Percentiles rank a stretch among this genome's conserved stretches.
Evolutionary conservation across 805 yeast species (phyloP).

Genomic region (Candida maltosa): DNA sequence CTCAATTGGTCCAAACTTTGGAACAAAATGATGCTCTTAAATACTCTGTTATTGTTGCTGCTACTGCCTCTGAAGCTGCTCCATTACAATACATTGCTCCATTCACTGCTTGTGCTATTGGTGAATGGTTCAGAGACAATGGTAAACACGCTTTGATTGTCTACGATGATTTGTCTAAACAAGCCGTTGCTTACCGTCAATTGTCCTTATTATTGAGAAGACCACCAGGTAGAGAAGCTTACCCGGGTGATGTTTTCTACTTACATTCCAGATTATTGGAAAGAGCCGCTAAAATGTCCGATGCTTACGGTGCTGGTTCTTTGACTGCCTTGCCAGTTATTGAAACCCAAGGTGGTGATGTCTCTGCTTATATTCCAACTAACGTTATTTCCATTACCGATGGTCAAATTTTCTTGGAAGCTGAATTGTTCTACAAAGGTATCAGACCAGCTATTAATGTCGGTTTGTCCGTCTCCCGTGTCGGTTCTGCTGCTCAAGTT

Average conservation of each 20-base stretch:
- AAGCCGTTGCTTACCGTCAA: constrained; percentile 99
- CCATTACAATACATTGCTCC: constrained; percentile 99
- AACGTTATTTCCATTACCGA: constrained; percentile 96
- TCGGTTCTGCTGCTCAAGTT: constrained; percentile 99
- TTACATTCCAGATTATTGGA: constrained; percentile 91
- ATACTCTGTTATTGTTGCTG: constrained; percentile 97
- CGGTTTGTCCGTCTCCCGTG: constrained; percentile 99
- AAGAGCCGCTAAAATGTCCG: constrained; percentile 97
- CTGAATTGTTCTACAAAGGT: constrained; percentile 99
- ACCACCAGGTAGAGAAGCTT: constrained; percentile 96
- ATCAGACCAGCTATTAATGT: constrained; percentile 99
- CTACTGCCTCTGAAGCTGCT: constrained; percentile 99
- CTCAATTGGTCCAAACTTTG: constrained; percentile 98
- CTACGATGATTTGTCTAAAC: constrained; percentile 98
- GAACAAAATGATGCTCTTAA: constrained; percentile 98
- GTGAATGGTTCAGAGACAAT: constrained; percentile 99
- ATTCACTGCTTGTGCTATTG: constrained; percentile 98
- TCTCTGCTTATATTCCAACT: constrained; percentile 96
- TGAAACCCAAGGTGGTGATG: constrained; percentile 99
- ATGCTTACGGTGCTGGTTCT: constrained; percentile 86
- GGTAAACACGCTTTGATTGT: constrained; percentile 95
- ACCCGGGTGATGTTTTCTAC: constrained; percentile 97
- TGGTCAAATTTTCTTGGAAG: constrained; percentile 98
- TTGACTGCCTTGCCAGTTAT: constrained; percentile 94
- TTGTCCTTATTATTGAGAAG: constrained; percentile 95